phyloP scores from a whole-genome alignment of 306 rosid species.

The Trifolium dubium region DNA sequence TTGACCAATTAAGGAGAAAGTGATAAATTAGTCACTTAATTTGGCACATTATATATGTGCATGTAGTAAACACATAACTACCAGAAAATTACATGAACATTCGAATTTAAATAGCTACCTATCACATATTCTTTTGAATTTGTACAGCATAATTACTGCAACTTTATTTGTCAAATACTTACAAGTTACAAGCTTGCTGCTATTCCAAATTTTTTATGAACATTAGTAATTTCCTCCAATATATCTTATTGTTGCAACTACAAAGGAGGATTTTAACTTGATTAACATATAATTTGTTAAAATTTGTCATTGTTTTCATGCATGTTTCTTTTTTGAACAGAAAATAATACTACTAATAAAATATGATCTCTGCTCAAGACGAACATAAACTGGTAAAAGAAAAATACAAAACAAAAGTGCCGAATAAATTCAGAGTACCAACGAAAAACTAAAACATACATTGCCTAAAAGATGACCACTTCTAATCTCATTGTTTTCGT shows the following conservation, averaged over 20 bases:
- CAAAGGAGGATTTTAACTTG: neutral
- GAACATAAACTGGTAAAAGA: no score
- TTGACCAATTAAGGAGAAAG: no score
- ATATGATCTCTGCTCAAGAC: no score
- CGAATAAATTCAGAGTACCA: no score
- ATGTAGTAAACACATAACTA: neutral
- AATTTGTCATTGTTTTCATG: neutral
- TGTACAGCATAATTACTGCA: neutral
- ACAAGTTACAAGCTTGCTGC: neutral
- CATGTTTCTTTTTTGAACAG: neutral
- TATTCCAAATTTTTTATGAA: neutral
- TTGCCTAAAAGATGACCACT: no score
- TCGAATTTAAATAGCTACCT: neutral
- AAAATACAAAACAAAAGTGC: no score
- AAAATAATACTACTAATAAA: no score
- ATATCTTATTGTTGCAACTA: neutral
- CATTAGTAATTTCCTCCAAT: neutral
- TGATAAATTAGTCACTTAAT: no score
- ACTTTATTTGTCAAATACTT: neutral
- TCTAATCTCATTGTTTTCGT: neutral
- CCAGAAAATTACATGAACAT: neutral
- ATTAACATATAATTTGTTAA: neutral
- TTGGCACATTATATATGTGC: neutral
- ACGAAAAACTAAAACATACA: no score
- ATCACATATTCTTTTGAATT: neutral